Evolutionary conservation across 148 eudicot genomes (phyloP).

Genomic region (Fagopyrum tataricum): DNA sequence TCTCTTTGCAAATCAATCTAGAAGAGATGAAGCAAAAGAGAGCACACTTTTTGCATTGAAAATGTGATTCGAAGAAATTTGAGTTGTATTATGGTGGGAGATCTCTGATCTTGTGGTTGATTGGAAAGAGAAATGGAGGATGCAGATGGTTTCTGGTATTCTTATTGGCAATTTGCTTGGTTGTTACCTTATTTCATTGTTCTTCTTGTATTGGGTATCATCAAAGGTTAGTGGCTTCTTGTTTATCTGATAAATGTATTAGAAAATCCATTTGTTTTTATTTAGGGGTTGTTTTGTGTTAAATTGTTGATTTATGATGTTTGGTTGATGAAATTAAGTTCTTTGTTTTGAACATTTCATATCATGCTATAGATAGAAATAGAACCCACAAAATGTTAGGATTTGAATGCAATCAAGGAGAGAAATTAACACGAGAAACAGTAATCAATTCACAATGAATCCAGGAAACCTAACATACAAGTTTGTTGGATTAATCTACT

Average conservation of each 20-base stretch:
- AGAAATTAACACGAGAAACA: too few relatives aligned
- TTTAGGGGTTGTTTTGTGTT: not conserved
- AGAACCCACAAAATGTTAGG: too few relatives aligned
- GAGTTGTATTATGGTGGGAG: conserved; percentile 5
- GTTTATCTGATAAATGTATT: too few relatives aligned
- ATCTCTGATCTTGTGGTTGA: conserved; percentile 14
- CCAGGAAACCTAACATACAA: too few relatives aligned
- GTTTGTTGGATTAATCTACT: too few relatives aligned
- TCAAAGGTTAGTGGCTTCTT: conserved; percentile 52
- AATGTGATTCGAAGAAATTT: not conserved
- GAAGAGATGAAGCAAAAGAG: not conserved
- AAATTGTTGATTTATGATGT: not conserved
- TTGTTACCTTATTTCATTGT: conserved; percentile 85
- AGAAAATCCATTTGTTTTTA: not conserved
- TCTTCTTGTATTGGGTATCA: conserved; percentile 71
- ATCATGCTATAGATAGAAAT: too few relatives aligned
- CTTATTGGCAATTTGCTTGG: conserved; percentile 56
- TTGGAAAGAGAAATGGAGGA: conserved; percentile 57
- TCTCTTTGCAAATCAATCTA: too few relatives aligned
- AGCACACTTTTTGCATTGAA: not conserved
- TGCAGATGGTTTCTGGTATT: conserved; percentile 59
- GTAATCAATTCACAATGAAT: too few relatives aligned
- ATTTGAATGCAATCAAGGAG: too few relatives aligned
- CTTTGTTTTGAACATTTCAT: too few relatives aligned
- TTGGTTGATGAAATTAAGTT: not conserved